Evolutionary conservation across 2,329 filamentous ascomycete species (phyloP).

Genomic region (Trichoderma guizhouense): DNA sequence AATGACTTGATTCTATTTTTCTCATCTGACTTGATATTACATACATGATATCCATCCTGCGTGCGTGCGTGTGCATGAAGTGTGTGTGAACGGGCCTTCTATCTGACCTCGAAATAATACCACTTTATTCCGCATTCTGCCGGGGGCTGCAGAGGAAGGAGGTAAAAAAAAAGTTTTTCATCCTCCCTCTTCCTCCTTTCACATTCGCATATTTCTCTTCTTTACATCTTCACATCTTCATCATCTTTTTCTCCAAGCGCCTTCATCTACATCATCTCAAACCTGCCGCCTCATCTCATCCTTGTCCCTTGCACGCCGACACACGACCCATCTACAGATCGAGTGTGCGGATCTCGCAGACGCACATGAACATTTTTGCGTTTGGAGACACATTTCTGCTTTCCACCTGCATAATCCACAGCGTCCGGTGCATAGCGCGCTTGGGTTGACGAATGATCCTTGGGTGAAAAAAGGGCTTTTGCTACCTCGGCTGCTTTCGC

Average conservation of each 20-base stretch:
- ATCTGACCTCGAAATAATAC: conserved; percentile 20
- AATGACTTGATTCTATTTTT: neutral
- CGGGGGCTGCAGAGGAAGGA: conserved; percentile 12
- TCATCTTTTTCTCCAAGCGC: neutral
- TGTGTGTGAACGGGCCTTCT: conserved; percentile 19
- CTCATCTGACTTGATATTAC: neutral
- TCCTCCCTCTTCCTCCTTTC: neutral
- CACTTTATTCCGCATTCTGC: conserved; percentile 20
- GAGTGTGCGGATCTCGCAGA: conserved; percentile 11
- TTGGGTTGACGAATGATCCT: conserved; percentile 18
- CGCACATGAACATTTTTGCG: neutral
- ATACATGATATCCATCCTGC: neutral
- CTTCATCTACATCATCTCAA: neutral
- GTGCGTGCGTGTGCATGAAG: neutral
- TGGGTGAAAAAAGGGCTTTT: conserved; percentile 10
- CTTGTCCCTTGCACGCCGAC: neutral
- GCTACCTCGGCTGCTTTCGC: conserved; percentile 8
- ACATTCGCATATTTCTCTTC: neutral
- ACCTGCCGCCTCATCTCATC: neutral
- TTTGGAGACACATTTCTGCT: conserved; percentile 4
- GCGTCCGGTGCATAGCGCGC: conserved; percentile 14
- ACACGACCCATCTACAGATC: neutral
- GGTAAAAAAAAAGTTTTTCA: neutral
- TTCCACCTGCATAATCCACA: neutral
- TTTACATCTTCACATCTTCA: neutral